Percentiles rank a stretch among this genome's conserved stretches.
These are phyloP conservation scores for Scenedesmus sp. DNA, from an alignment of 163 green algal species.

Conservation along the genomic window DNA sequence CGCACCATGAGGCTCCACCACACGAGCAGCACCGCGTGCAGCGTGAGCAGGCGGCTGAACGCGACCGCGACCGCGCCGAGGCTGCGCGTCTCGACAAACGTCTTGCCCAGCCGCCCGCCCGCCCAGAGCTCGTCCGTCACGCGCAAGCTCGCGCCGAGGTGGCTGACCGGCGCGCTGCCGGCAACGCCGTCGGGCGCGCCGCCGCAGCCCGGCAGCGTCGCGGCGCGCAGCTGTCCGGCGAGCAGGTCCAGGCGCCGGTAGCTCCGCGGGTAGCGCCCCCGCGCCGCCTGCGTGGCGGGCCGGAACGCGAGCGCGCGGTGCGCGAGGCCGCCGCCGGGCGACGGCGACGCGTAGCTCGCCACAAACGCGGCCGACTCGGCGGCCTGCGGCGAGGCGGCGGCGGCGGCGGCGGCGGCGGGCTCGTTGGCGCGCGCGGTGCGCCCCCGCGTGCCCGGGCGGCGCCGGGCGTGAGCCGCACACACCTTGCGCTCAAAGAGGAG, in stretches of 20 bases:
- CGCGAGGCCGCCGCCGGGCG: too few relatives aligned
- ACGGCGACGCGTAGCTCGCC: too few relatives aligned
- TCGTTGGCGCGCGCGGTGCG: too few relatives aligned
- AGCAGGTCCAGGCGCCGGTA: background rate
- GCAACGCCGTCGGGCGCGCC: background rate
- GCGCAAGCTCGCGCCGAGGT: background rate
- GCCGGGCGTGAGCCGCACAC: too few relatives aligned
- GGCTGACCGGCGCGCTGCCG: background rate
- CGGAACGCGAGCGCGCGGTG: too few relatives aligned
- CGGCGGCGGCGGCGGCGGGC: too few relatives aligned
- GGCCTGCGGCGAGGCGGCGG: too few relatives aligned
- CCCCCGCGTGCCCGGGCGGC: too few relatives aligned
- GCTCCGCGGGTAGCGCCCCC: background rate
- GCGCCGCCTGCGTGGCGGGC: background rate
- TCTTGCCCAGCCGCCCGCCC: slow-evolving; percentile 13
- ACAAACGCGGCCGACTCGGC: too few relatives aligned
- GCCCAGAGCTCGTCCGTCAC: slow-evolving; percentile 21
- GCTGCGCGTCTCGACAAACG: slow-evolving; percentile 29
- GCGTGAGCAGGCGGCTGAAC: slow-evolving; percentile 24
- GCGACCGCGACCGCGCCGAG: slow-evolving; percentile 22
- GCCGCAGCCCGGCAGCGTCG: background rate
- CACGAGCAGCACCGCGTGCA: slow-evolving; percentile 27
- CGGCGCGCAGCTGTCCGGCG: background rate
- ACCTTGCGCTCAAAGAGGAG: background rate
- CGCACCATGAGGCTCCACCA: slow-evolving; percentile 26